These are phyloP conservation scores for Firmiana major DNA, from an alignment of 345 rosid species.

Conservation along the genomic window DNA sequence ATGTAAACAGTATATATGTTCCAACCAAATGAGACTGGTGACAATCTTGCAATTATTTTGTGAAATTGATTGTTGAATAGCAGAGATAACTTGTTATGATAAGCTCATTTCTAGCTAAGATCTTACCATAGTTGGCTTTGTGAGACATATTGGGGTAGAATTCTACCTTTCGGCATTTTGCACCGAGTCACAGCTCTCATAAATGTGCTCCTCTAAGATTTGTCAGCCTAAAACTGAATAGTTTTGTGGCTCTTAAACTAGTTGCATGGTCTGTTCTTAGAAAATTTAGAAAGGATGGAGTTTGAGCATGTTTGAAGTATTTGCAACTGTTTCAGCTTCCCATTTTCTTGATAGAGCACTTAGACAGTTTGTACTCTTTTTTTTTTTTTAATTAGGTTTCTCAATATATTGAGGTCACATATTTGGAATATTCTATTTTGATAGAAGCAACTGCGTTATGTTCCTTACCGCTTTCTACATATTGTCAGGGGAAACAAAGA, in stretches of 20 bases:
- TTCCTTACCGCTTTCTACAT: not conserved
- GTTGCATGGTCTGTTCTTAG: not conserved
- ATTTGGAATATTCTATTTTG: not conserved
- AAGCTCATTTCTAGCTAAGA: not conserved
- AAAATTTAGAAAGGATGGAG: not conserved
- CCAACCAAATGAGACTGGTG: slow-evolving; percentile 1
- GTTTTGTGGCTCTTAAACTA: not conserved
- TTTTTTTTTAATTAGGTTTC: not conserved
- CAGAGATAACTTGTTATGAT: not conserved
- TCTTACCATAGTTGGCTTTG: not conserved
- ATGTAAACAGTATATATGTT: not conserved
- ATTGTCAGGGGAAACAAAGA: slow-evolving; percentile 77
- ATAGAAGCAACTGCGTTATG: not conserved
- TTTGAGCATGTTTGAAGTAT: not conserved
- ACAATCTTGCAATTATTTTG: not conserved
- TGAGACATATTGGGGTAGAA: not conserved
- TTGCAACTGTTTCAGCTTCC: not conserved
- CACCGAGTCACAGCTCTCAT: not conserved
- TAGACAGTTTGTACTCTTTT: not conserved
- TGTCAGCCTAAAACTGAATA: not conserved
- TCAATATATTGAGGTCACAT: not conserved
- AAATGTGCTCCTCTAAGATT: not conserved
- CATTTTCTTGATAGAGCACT: not conserved
- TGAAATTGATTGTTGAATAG: not conserved
- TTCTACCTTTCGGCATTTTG: slow-evolving; percentile 1